A percentile compares a stretch with the other conserved stretches of the same genome.
These are phyloP conservation scores for Botrytis hyacinthi DNA, from an alignment of 2,329 filamentous ascomycete species.

Conservation along the genomic window DNA sequence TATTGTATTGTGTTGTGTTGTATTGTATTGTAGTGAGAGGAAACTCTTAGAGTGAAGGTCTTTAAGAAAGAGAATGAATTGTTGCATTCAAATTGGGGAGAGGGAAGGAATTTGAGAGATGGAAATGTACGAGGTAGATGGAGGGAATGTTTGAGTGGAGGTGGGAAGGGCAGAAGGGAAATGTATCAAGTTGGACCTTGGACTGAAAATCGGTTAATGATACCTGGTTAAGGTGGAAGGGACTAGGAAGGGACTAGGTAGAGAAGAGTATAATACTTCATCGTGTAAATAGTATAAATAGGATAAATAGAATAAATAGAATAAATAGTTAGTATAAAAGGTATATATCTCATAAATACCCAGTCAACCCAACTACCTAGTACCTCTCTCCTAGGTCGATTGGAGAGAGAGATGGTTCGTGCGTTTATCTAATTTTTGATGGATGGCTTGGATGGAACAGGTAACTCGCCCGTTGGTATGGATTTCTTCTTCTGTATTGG, in stretches of 20 bases:
- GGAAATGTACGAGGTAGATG: background rate
- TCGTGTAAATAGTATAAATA: background rate
- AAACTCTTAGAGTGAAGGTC: background rate
- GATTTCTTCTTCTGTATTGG: background rate
- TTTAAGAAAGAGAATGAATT: background rate
- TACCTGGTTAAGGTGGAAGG: background rate
- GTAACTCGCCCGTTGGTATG: background rate
- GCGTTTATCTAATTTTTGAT: background rate
- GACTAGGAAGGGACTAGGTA: background rate
- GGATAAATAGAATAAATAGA: too few relatives aligned
- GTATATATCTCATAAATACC: too few relatives aligned
- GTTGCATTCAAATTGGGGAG: background rate
- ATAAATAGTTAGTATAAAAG: too few relatives aligned
- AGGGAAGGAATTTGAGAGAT: background rate
- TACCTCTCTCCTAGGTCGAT: background rate
- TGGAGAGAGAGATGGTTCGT: background rate
- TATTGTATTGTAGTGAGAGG: background rate
- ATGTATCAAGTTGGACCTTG: constrained; percentile 2
- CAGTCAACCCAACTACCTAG: too few relatives aligned
- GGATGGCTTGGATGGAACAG: background rate
- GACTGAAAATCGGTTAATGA: background rate
- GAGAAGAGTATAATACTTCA: background rate
- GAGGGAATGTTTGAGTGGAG: constrained; percentile 22
- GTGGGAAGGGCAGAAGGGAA: constrained; percentile 23
- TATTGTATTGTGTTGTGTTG: background rate